Evolutionary conservation across 2,329 filamentous ascomycete genomes (phyloP), one percentile per base, ranked within the genome.

Genomic region (Diaporthe destruens): DNA sequence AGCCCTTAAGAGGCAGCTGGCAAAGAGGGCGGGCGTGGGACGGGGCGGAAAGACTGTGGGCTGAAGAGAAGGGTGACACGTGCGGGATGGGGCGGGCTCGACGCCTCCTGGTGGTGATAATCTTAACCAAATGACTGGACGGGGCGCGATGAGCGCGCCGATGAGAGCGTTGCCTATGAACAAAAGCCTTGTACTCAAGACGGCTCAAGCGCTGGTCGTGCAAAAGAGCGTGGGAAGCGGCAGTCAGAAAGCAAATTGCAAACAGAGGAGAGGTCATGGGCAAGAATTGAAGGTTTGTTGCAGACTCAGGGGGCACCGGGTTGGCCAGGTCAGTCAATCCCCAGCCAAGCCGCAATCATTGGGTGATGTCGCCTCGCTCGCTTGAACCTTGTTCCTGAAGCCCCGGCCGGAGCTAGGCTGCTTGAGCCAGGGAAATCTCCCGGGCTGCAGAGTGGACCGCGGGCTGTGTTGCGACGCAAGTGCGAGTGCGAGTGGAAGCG

Each of bases 211-310:
- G 82, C 76, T 81, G 79, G 76, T 87, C 83, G 81, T 86, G 78
- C 75, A 85, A 80, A 78, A 87, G 81, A 80, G 82, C 77, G 80
- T 80, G 81, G 77, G 84, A 84, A 78, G 81, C 84, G 77, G 84
- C 82, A 80, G 85, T 83, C 76, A 82, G 79, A 78, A 84, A 82
- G 79, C 86, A 87, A 75, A 86, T 81, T 79, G 71, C 69, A 55
- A 72, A 69, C 56, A 74, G 69, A 70, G 67, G 39, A 57, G 80
- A 81, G 78, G 83, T 86, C 86, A 88, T 88, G 84, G 81, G 80
- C 78, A 77, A 74, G 51, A 57, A 69, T 61, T 44, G 68, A 73
- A 73, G 71, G 66, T 63, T 70, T 61, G 71, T 67, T 71, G 39
- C 49, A 42, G 51, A 59, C 44, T 73, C 67, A 73, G 71, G 63